Base-by-base conservation (phyloP, 306 rosid genomes). In the Rosa multiflora region DNA sequence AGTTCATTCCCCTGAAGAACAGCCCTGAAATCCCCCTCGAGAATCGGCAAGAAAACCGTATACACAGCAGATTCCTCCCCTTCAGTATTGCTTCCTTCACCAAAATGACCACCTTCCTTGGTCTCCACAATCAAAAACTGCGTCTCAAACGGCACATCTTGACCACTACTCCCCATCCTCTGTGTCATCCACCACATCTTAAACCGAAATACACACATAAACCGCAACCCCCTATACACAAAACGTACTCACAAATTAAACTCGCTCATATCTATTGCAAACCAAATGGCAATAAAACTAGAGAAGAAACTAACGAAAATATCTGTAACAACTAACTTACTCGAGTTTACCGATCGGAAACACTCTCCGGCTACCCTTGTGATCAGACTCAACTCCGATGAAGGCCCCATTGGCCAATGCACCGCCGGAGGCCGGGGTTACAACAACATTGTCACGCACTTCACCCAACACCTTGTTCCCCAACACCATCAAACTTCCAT, bases 131-230 rank as follows among this genome's bases (percentile, higher is more conserved):
- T 85, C 91, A 94, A 80, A 81, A 92, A 95, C 74, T 95, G 98
- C 0, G 99, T 95, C 87, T 94, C 98, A 67, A 89, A 26, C 5
- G 98, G 98, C 20, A 94, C 47, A 26, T 94, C 97, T 58, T 88
- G 72, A 53, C 98, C 97, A 14, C 80, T 79, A 35, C 43, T 82
- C 0, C 98, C 97, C 94, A 94, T 94, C 83, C 97, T 89, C 86
- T 95, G 97, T 5, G 98, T 90, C 98, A 95, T 92, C 99, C 99
- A 95, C 99, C 99, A 95, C 90, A 95, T 74, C 48, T 92, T 95
- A 86, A 95, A 95, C 47, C 99, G 91, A 42, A 92, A 92, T 21
- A 82, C 83, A 63, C 99, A 85, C 96, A 95, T 89, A 73, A 95
- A 91, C 2, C 94, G 73, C 91, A 92, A 78, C 4, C 94, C 97